A percentile compares a stretch with the other conserved stretches of the same genome.
These are phyloP conservation scores for Pyrenula aspistea DNA, from an alignment of 495 filamentous ascomycete species.

Conservation along the genomic window DNA sequence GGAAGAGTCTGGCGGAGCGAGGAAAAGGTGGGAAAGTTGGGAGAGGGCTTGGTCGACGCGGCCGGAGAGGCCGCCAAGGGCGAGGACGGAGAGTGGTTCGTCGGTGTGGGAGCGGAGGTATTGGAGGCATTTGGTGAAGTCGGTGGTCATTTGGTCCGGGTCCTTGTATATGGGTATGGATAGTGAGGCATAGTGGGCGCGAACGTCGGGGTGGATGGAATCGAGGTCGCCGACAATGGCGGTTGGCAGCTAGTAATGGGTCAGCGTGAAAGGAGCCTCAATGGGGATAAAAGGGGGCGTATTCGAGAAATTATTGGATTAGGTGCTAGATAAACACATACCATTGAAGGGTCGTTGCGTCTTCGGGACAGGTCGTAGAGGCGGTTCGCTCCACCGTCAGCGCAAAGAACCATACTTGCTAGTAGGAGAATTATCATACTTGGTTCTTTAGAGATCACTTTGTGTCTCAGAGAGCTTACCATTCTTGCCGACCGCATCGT, in stretches of 20 bases:
- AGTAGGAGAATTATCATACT: background rate
- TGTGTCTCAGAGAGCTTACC: conserved; percentile 27
- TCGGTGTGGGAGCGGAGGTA: conserved; percentile 33
- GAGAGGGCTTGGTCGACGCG: conserved; percentile 87
- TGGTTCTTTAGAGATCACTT: background rate
- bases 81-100: conserved; percentile 39
- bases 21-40: conserved; percentile 67
- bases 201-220: conserved; percentile 50
- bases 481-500: conserved; percentile 41
- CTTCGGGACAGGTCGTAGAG: conserved; percentile 42
- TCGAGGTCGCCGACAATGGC: conserved; percentile 82
- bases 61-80: conserved; percentile 76
- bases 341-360: conserved; percentile 16
- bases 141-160: conserved; percentile 73
- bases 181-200: conserved; percentile 43
- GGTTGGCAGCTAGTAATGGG: conserved; percentile 36
- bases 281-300: background rate
- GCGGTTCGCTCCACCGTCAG: conserved; percentile 84
- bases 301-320: background rate
- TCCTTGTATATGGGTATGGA: conserved; percentile 49
- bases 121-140: conserved; percentile 64
- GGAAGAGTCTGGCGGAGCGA: conserved; percentile 22
- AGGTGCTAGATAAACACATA: too few relatives aligned
- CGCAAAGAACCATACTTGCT: conserved; percentile 57
- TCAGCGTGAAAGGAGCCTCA: background rate